Evolutionary conservation across 1,139 yeast species (phyloP).

Genomic region (Kodamaea sp.): DNA sequence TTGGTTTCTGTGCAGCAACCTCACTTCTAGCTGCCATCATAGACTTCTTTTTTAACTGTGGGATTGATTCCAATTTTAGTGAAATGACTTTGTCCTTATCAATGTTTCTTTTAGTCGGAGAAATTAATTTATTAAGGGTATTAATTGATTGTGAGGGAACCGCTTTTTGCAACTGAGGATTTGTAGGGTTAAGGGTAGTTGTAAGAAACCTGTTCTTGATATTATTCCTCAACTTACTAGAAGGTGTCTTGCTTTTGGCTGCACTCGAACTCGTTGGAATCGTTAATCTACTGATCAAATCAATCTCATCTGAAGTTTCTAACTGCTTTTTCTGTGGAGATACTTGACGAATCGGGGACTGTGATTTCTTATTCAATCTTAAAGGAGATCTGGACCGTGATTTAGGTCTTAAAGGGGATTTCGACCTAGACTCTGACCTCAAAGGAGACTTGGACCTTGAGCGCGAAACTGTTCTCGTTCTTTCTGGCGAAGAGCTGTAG

Average conservation of each 20-base stretch:
- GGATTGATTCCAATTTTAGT: conserved; percentile 19
- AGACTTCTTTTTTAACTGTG: conserved; percentile 29
- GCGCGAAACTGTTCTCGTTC: conserved; percentile 2
- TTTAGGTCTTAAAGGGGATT: too few species aligned
- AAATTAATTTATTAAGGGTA: conserved; percentile 7
- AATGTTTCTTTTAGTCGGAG: conserved; percentile 14
- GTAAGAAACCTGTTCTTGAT: conserved; percentile 34
- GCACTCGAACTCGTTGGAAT: conserved; percentile 32
- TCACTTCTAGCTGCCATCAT: conserved; percentile 31
- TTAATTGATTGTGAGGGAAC: conserved; percentile 9
- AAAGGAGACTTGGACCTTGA: too few species aligned
- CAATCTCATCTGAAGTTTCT: conserved; percentile 9
- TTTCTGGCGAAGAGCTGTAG: conserved; percentile 8
- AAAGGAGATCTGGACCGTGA: too few species aligned
- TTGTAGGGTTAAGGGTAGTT: conserved; percentile 32
- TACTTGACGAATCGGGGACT: conserved; percentile 1
- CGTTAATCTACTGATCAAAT: conserved; percentile 20
- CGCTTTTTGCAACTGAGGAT: conserved; percentile 15
- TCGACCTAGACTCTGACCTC: too few species aligned
- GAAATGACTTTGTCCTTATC: conserved; percentile 14
- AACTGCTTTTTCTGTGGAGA: conserved; percentile 6
- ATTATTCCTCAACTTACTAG: conserved; percentile 8
- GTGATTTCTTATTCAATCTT: neutral
- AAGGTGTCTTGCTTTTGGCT: conserved; percentile 19
- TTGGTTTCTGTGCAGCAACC: conserved; percentile 26